phyloP scores from a whole-genome alignment of 306 rosid species.

The Abrus pulchellus region DNA sequence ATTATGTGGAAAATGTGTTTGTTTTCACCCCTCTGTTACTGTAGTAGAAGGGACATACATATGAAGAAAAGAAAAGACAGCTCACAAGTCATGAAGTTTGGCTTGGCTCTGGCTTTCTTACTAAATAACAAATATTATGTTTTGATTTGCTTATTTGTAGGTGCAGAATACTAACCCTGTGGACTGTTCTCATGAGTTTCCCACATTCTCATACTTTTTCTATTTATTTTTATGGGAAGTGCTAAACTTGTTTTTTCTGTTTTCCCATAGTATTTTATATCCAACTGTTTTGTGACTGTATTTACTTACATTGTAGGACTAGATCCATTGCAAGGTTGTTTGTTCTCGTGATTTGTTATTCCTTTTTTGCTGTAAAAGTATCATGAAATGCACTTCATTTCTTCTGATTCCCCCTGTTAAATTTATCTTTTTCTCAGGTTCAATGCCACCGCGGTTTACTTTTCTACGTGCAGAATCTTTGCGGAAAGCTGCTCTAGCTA shows the following conservation, averaged over 20 bases:
- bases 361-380: not conserved
- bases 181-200: not conserved
- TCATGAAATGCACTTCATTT: not conserved
- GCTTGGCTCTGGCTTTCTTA: not conserved
- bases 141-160: conserved; percentile 22
- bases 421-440: conserved; percentile 59
- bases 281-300: not conserved
- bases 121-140: not conserved
- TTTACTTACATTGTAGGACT: conserved; percentile 8
- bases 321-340: conserved; percentile 5
- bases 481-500: conserved; percentile 72
- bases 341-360: not conserved
- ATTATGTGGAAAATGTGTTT: not conserved
- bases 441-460: conserved; percentile 58
- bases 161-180: not conserved
- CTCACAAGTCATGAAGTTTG: conserved; percentile 5
- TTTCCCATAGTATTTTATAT: conserved; percentile 17
- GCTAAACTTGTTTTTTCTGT: not conserved
- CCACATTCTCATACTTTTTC: not conserved
- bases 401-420: conserved; percentile 10
- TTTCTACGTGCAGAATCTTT: conserved; percentile 59
- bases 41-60: not conserved
- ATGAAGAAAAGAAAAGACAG: not conserved
- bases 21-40: not conserved
- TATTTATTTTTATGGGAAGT: conserved; percentile 17